Evolutionary conservation across 2,329 filamentous ascomycete genomes (phyloP), one percentile per base, ranked within the genome.

Genomic region (Fusarium ambrosium): DNA sequence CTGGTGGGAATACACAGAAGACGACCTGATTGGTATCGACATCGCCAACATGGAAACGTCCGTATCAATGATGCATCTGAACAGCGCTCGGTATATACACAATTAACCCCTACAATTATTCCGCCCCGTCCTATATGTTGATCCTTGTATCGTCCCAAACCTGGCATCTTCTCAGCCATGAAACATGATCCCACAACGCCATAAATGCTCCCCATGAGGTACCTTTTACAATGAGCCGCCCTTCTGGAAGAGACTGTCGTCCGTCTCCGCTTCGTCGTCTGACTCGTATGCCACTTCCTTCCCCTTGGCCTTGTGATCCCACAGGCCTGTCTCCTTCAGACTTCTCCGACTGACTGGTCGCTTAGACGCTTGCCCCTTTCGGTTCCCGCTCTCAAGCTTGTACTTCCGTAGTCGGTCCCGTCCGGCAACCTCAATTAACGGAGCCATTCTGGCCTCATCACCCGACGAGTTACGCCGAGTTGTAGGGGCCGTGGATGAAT

Each of bases 391-490:
- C 18, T 78, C 75, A 51, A 72, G 73, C 66, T 79, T 81, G 61
- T 68, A 61, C 64, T 69, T 73, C 65, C 75, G 78, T 39, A 74
- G 58, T 59, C 79, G 78, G 32, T 81, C 81, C 41, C 77, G 71
- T 32, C 81, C 82, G 4, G 83, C 82, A 13, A 82, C 78, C 63
- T 86, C 84, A 24, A 82, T 80, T 32, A 78, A 69, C 14, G 81
- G 72, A 13, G 72, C 69, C 5, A 74, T 72, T 41, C 67, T 79
- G 6, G 81, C 78, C 29, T 83, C 83, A 13, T 88, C 87, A 24
- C 84, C 85, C 3, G 85, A 88, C 10, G 89, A 90, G 74, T 89
- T 89, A 62, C 86, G 85, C 32, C 86, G 84, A 8, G 88, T 88
- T 3, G 86, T 84, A 4, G 86, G 84, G 37, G 82, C 82, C n/a